These are phyloP conservation scores for Pestalotiopsis sp. DNA, from an alignment of 2,329 filamentous ascomycete species.

Conservation along the genomic window DNA sequence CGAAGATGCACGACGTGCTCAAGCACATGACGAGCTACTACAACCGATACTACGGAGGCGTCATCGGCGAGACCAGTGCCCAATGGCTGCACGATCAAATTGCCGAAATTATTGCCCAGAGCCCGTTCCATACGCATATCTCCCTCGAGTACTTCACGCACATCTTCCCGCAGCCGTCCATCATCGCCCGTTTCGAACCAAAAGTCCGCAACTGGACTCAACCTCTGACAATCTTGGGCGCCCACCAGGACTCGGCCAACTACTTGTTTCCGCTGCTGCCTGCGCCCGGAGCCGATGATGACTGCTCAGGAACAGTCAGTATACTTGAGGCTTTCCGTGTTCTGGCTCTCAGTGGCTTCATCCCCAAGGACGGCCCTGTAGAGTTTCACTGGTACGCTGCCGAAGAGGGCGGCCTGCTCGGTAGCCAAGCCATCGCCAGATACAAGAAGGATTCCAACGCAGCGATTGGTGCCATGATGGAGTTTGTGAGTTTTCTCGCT, in stretches of 20 bases:
- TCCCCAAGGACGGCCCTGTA: conserved; percentile 46
- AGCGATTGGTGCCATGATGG: conserved; percentile 74
- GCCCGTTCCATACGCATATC: conserved; percentile 40
- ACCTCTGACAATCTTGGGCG: conserved; percentile 60
- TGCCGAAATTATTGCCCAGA: conserved; percentile 32
- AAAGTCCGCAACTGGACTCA: conserved; percentile 37
- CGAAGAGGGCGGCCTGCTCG: conserved; percentile 41
- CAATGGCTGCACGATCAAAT: conserved; percentile 35
- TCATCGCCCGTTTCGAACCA: conserved; percentile 68
- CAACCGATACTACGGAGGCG: conserved; percentile 57
- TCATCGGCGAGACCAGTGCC: conserved; percentile 34
- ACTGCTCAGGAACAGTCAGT: conserved; percentile 72
- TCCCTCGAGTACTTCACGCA: conserved; percentile 61
- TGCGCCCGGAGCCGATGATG: conserved; percentile 75
- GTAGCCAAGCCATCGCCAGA: conserved; percentile 71
- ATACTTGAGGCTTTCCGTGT: conserved; percentile 74
- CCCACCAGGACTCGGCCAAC: conserved; percentile 77
- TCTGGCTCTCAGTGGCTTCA: conserved; percentile 51
- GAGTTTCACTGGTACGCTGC: conserved; percentile 61
- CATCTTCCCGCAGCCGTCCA: conserved; percentile 69
- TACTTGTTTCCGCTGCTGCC: conserved; percentile 70
- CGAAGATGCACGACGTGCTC: conserved; percentile 67
- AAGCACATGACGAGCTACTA: conserved; percentile 64
- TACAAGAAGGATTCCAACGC: conserved; percentile 65
- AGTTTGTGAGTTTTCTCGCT: conserved; percentile 37